Evolutionary conservation across 2,329 filamentous ascomycete genomes (phyloP), one percentile per base, ranked within the genome.

Genomic region (Ceratocystis smalleyi): DNA sequence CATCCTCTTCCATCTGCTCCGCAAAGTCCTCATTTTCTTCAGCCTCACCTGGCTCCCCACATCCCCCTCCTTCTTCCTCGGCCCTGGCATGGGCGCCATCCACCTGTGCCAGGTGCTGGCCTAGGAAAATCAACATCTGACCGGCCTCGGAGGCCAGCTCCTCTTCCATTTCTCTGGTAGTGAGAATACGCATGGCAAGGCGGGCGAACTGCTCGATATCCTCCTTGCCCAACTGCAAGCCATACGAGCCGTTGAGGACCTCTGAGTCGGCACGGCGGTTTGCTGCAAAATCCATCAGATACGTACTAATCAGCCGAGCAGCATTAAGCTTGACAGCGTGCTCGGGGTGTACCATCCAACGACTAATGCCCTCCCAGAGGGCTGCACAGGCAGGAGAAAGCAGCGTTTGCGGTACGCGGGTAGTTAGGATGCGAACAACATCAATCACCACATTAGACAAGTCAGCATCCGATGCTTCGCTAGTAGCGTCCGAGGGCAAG

Each of bases 81-180:
- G 73, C 68, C 71, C 75, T 65, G 1, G 70, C 68, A 27, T 72
- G 70, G 10, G 71, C 69, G 19, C 65, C 66, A 12, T 66, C 65
- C 32, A 65, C 67, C 57, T 68, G 63, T 1, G 76, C 74, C 15
- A 84, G 74, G 65, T 79, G 79, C 24, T 77, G 83, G 51, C 85
- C 89, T 0, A 99, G 78, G 77, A 95, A 95, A 45, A 92, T 80
- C 43, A 96, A 77, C 68, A 96, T 90, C 68, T 90, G 87, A 3
- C 89, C 83, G 12, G 85, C 85, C 71, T 95, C 89, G 51, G 83
- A 79, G 1, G 88, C 88, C n/a, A 97, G 77, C 8, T 84, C 80
- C 70, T 94, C 86, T 17, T 86, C 84, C 6, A 92, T 75, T 27
- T 84, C 81, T 63, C 62, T 81, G 0, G 81, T 78, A 0, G 83